Base-by-base conservation (phyloP, 2,329 filamentous ascomycete species). In the Paecilomyces sp. region DNA sequence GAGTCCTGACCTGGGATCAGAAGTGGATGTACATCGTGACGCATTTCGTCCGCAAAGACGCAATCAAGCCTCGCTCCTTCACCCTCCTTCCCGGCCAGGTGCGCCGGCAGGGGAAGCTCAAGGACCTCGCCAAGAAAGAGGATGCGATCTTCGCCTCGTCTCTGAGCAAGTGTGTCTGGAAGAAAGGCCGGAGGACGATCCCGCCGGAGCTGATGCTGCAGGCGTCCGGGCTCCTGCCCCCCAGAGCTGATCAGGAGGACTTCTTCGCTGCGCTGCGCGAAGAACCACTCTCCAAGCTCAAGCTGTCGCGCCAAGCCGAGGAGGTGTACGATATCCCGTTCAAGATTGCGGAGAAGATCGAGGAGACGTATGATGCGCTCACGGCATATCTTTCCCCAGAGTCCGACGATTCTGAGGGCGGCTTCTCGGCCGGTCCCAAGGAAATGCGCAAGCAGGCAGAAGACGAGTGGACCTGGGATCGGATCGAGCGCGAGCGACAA, bases 191-290 rank as follows among this genome's bases (percentile, higher is more conserved):
- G 15, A 31, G 59, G 4, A 64, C 62, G 8, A 70, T 72, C 1
- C 74, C 74, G 0, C 63, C 64, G 0, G 74, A 77, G 53, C 75
- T 77, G 53, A 67, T 75, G 60, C 63, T 67, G 7, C 63, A 65
- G 52, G 60, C 60, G 22, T 62, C 63, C 28, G 59, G 60, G 18
- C 58, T 67, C 13, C 33, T 67, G 30, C 64, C 64, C 24, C 54
- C 61, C 28, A 55, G 57, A 47, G 59, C 61, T 4, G 61, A 57
- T 9, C 61, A 63, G 56, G 61, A 63, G 9, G 61, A 63, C 24
- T 59, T 55, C 8, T 36, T 63, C 5, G 30, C 57, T 33, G 30
- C 50, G 51, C 51, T 63, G 2, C 55, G 57, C 13, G 54, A 63
- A 28, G 61, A 63, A 33, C 61, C 61, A 11, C 36, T 63, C 5